Base-by-base conservation (phyloP, 495 filamentous ascomycete species). In the Xylaria palmicola region DNA sequence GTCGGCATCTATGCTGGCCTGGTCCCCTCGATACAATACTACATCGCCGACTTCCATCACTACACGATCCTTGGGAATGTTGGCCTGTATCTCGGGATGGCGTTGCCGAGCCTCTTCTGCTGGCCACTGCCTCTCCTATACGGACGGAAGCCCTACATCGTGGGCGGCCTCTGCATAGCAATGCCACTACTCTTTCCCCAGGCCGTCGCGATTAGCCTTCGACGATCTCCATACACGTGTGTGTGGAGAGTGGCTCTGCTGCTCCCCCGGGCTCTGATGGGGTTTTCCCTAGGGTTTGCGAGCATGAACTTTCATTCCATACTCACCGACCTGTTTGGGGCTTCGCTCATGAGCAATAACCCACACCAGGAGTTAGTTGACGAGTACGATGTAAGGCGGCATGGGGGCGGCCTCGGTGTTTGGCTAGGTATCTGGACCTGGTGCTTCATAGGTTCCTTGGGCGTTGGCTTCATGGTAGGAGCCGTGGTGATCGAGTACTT, bases 391-490 rank as follows among this genome's bases (percentile, higher is more conserved):
- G 81, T 88, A 29, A 79, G 88, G 32, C 77, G 87, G 34, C 86
- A 89, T 60, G 89, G 89, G 15, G 88, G 88, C 34, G 88, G 89
- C 3, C 85, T 90, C 73, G 89, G 89, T 4, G 71, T 89, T 15
- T 92, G 90, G 89, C 77, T 92, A 36, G 88, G 90, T 4, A 75
- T 91, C 27, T 92, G 88, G 86, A 84, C 85, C 4, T 92, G 86
- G 83, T 86, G 86, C 65, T 87, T 80, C 60, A 86, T 86, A 53
- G 87, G 86, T 8, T 87, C 84, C 29, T 72, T 90, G 41, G 84
- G 85, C 3, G 60, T 89, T 29, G 90, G 90, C 9, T 91, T 90
- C 62, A 62, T 88, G 34, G 75, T 88, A 56, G 90, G 89, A 10
- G 86, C 87, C 27, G 63, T 78, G 30, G 84, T 90, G 65, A 86